phyloP scores from a whole-genome alignment of 495 filamentous ascomycete genomes.

The Patellaria atrata region DNA sequence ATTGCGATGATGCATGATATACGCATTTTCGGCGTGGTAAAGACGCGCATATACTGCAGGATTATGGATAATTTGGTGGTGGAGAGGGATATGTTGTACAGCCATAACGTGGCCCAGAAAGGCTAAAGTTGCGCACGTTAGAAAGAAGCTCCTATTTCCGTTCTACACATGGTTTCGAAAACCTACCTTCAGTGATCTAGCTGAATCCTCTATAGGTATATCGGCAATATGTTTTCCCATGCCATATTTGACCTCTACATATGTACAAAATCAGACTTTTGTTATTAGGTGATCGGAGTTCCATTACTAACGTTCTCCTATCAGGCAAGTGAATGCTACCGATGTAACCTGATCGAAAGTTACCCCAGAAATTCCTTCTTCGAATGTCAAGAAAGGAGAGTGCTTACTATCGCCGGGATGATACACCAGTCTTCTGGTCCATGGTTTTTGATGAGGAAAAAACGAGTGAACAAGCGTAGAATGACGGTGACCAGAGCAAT shows the following conservation, averaged over 20 bases:
- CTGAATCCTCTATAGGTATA: conserved; percentile 2
- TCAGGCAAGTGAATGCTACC: too few species aligned
- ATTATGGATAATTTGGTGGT: conserved; percentile 22
- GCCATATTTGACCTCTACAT: conserved; percentile 16
- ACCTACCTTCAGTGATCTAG: conserved; percentile 11
- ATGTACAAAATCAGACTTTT: conserved; percentile 1
- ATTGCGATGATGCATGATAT: conserved; percentile 14
- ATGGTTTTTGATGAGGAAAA: conserved; percentile 10
- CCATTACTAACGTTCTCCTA: too few species aligned
- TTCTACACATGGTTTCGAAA: background rate
- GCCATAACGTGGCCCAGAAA: conserved; percentile 17
- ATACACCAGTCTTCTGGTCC: conserved; percentile 20
- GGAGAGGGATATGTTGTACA: conserved; percentile 19
- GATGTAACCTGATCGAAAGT: too few species aligned
- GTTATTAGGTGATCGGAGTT: conserved; percentile 6
- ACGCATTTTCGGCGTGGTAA: conserved; percentile 13
- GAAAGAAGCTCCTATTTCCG: conserved; percentile 1
- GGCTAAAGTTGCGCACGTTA: too few species aligned
- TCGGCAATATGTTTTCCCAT: conserved; percentile 15
- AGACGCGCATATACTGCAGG: conserved; percentile 21
- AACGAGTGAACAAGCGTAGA: conserved; percentile 14
- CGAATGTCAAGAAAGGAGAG: too few species aligned
- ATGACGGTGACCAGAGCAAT: conserved; percentile 13
- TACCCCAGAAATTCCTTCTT: too few species aligned
- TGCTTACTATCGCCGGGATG: conserved; percentile 11